A percentile compares a stretch with the other conserved stretches of the same genome.
Evolutionary conservation across 2,329 filamentous ascomycete species (phyloP).

Genomic region (Byssochlamys sp.): DNA sequence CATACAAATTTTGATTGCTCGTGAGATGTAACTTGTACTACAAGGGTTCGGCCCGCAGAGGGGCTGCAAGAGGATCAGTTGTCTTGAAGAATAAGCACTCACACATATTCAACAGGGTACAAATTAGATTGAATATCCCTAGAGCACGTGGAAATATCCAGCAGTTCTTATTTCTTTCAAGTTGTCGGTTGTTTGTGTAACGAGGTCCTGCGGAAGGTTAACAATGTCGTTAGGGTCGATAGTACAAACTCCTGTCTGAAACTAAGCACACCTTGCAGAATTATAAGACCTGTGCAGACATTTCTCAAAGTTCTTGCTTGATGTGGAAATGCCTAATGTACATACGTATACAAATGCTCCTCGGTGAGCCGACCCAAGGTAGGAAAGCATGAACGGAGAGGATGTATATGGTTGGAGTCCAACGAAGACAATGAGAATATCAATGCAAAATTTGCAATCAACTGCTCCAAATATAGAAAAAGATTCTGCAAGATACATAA

Average conservation of each 20-base stretch:
- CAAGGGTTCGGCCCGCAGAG: neutral
- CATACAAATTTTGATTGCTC: neutral
- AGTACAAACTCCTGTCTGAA: conserved; percentile 23
- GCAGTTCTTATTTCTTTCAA: neutral
- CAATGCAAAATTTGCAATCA: no score
- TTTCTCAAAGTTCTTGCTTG: neutral
- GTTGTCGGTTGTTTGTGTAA: neutral
- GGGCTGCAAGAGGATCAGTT: neutral
- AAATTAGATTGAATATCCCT: neutral
- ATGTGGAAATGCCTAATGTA: neutral
- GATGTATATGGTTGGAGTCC: neutral
- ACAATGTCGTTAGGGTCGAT: conserved; percentile 34
- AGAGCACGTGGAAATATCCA: neutral
- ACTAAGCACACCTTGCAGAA: conserved; percentile 29
- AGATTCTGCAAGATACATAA: neutral
- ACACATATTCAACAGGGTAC: neutral
- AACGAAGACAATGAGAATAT: no score
- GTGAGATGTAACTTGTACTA: neutral
- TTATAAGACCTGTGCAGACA: conserved; percentile 10
- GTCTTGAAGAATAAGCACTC: neutral
- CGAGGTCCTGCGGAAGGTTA: conserved; percentile 26
- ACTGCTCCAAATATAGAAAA: no score
- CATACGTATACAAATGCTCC: neutral
- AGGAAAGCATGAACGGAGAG: neutral
- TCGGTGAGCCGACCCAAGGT: neutral